A percentile compares a stretch with the other conserved stretches of the same genome.
Evolutionary conservation across 805 yeast genomes (phyloP).

Genomic region (Starmera dryadoides): DNA sequence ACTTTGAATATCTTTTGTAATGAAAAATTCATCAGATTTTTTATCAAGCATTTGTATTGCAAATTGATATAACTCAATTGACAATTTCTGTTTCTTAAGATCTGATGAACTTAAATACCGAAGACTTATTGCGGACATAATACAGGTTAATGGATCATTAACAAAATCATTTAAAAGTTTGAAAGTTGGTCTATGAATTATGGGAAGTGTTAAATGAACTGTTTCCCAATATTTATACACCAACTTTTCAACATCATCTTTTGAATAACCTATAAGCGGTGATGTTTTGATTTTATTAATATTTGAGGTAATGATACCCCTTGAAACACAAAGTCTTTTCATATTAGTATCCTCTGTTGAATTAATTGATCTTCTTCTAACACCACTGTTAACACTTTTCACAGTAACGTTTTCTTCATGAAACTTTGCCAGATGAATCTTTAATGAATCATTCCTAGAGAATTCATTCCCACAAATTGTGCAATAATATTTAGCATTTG

Average conservation of each 20-base stretch:
- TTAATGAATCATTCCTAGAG: background rate
- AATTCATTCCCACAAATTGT: background rate
- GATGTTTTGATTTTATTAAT: too few species aligned
- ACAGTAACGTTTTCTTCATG: background rate
- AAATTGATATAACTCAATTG: too few species aligned
- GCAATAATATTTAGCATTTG: background rate
- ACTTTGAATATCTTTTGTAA: background rate
- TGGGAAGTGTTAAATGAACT: conserved; percentile 6
- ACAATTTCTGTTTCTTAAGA: too few species aligned
- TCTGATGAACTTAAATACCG: background rate
- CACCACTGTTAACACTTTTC: background rate
- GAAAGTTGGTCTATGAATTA: conserved; percentile 7
- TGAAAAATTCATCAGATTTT: background rate
- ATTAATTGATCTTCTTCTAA: too few species aligned
- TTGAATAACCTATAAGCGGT: too few species aligned
- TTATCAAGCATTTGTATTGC: background rate
- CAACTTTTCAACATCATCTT: background rate
- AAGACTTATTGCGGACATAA: background rate
- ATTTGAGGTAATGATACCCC: too few species aligned
- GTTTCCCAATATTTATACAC: conserved; percentile 4
- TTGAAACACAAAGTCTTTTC: too few species aligned
- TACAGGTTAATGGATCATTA: background rate
- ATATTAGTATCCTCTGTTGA: background rate
- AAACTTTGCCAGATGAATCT: background rate
- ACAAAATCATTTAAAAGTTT: background rate